Base-by-base conservation (phyloP, 2,329 filamentous ascomycete species). In the Fusarium coicis region DNA sequence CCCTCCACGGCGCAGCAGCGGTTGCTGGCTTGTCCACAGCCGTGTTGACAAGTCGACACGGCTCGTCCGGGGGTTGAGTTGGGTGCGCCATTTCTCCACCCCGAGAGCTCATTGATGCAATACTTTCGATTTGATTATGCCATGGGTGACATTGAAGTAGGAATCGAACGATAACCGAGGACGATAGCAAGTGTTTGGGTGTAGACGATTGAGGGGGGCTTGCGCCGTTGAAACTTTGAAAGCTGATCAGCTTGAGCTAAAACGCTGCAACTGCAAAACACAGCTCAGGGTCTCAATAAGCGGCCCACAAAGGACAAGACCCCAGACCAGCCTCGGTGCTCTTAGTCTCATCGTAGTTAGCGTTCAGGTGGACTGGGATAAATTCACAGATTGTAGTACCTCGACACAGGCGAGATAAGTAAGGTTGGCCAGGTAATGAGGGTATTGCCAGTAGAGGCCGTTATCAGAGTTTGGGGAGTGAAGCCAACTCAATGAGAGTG, bases 61-160 rank as follows among this genome's bases (percentile, higher is more conserved):
- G 68, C 68, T 59, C 57, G 67, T 63, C 66, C 61, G 70, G 66
- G 60, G 54, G 52, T 67, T 57, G 44, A 76, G 61, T 54, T 74
- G 72, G 72, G 73, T 74, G 74, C 70, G 73, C 75, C 75, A 75
- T 76, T 70, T 54, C 73, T 78, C 73, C 76, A 78, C 76, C 46
- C 59, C 37, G 42, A 55, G 49, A 69, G 63, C 68, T 75, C 75
- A 68, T 56, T 66, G 70, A 68, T 72, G 74, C 74, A 75, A 69
- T 56, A 61, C 69, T 67, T 39, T 72, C 37, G 47, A 59, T 44
- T 49, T 49, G 70, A 71, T 66, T 68, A 76, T 68, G 58, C 67
- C 57, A 32, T 64, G 46, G 46, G 46, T 42, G 68, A 37, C 50
- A 54, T 55, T 32, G 42, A 23, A 28, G n/a, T 73, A 46, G 44